A percentile compares a stretch with the other conserved stretches of the same genome.
These are phyloP conservation scores for Bolboschoenoplectus hybrid DNA, from an alignment of 202 grass and related monocot species.

Conservation along the genomic window DNA sequence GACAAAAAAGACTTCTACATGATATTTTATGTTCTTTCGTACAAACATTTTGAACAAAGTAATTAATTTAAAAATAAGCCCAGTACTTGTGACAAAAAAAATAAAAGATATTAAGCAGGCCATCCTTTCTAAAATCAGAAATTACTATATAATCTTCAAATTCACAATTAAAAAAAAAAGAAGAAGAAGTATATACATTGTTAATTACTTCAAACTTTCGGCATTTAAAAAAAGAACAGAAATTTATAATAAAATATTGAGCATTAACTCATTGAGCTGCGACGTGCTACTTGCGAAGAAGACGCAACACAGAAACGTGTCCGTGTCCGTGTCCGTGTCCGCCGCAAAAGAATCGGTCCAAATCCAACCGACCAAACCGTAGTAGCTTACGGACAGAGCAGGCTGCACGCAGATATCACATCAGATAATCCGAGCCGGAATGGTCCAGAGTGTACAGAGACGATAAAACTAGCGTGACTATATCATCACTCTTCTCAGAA, in stretches of 20 bases:
- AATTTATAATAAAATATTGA: not conserved
- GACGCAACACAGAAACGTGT: not conserved
- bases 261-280: not conserved
- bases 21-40: not conserved
- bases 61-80: no score
- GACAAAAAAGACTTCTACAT: not conserved
- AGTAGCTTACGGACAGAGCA: not conserved
- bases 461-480: not conserved
- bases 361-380: not conserved
- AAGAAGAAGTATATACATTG: not conserved
- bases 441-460: not conserved
- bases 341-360: constrained; percentile 28
- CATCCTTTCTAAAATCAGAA: not conserved
- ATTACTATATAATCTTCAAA: not conserved
- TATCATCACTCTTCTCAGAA: not conserved
- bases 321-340: not conserved
- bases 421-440: not conserved
- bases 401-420: not conserved
- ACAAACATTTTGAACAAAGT: not conserved
- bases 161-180: not conserved
- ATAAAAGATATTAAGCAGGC: not conserved
- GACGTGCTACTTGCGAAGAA: not conserved
- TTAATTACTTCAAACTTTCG: not conserved
- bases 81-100: no score
- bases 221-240: not conserved